phyloP scores from a whole-genome alignment of 2,329 filamentous ascomycete genomes.

The Epichloe scottii region DNA sequence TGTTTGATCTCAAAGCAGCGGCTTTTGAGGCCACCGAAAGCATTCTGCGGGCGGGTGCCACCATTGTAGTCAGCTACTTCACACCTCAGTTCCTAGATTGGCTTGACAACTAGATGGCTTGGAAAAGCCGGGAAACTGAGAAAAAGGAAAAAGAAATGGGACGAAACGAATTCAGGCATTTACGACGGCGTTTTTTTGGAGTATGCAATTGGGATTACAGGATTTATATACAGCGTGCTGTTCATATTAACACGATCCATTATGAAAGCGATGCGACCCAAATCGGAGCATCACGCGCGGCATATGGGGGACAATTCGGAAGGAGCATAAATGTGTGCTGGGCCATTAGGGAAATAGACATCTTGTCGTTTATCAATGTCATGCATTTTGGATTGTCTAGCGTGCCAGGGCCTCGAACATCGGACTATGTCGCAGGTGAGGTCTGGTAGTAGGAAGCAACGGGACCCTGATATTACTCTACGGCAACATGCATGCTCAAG shows the following conservation, averaged over 20 bases:
- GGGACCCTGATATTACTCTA: no score
- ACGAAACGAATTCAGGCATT: background rate
- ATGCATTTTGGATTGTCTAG: background rate
- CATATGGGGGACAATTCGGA: background rate
- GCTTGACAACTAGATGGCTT: constrained; percentile 36
- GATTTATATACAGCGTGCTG: background rate
- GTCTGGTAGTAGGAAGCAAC: background rate
- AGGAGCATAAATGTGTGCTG: background rate
- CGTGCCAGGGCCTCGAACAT: background rate
- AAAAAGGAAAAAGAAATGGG: background rate
- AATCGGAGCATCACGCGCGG: background rate
- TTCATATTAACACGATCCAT: background rate
- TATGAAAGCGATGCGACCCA: background rate
- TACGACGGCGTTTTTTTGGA: background rate
- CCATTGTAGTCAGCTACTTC: constrained; percentile 90
- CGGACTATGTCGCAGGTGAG: background rate
- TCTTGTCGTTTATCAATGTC: background rate
- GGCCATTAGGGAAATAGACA: no score
- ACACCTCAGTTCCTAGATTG: constrained; percentile 67
- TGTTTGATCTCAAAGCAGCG: constrained; percentile 91
- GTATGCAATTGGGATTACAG: background rate
- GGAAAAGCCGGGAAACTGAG: background rate
- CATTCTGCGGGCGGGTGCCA: constrained; percentile 83
- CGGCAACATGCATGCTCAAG: background rate
- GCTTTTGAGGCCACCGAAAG: constrained; percentile 90